Percentiles rank a stretch among this genome's conserved stretches.
Conservation (phyloP, 2,329 filamentous ascomycete species). For the Rhynchosporium graminicola region DNA sequence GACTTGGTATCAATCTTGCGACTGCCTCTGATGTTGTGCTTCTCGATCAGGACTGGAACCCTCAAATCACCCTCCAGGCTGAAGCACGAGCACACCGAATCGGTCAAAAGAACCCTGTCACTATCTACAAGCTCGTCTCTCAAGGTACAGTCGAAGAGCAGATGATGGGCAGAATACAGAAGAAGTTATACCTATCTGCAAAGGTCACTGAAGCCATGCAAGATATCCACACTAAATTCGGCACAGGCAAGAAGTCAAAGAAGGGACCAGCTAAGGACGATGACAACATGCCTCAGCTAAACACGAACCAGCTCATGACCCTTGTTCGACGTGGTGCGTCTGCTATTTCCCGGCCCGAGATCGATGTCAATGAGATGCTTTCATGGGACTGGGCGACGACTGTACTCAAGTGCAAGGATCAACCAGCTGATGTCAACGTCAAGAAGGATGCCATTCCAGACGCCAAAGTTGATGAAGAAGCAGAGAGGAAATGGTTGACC, state of each 20-base stretch:
- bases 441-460: conserved; percentile 39
- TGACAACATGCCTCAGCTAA: conserved; percentile 53
- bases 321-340: conserved; percentile 56
- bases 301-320: conserved; percentile 53
- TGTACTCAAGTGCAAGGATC: conserved; percentile 55
- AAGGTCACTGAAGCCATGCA: conserved; percentile 62
- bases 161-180: conserved; percentile 56
- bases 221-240: conserved; percentile 48
- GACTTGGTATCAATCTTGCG: conserved; percentile 94
- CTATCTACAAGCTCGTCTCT: conserved; percentile 93
- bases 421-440: conserved; percentile 46
- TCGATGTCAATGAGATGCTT: conserved; percentile 57
- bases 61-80: conserved; percentile 94
- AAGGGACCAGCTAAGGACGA: conserved; percentile 37
- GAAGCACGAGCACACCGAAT: conserved; percentile 92
- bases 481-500: conserved; percentile 57
- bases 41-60: conserved; percentile 95
- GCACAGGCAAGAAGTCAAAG: conserved; percentile 36
- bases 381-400: conserved; percentile 57
- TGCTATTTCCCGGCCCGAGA: conserved; percentile 52
- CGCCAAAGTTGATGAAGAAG: conserved; percentile 44
- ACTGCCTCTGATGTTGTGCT: conserved; percentile 98
- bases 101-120: conserved; percentile 90
- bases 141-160: conserved; percentile 88
- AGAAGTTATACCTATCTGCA: conserved; percentile 62